Conservation (phyloP, 306 rosid genomes). For the Vigna angularis region DNA sequence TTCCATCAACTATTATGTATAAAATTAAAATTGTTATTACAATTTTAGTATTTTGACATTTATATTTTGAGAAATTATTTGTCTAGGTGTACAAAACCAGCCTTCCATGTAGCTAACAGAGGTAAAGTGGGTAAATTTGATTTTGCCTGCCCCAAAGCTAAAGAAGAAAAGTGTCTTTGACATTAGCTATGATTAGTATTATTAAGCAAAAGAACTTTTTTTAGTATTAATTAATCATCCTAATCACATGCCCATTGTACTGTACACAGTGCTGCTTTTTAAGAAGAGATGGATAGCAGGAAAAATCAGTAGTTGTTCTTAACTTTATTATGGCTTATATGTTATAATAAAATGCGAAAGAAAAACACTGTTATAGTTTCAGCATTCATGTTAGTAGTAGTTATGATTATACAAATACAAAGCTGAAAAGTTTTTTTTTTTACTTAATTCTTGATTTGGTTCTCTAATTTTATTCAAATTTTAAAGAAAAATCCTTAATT, state of each 20-base stretch:
- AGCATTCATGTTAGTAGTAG: too few species aligned
- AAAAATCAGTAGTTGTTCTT: neutral
- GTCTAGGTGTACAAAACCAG: neutral
- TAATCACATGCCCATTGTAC: slow-evolving; percentile 5
- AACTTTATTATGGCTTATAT: too few species aligned
- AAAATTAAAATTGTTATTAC: neutral
- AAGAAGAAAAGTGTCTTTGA: slow-evolving; percentile 37
- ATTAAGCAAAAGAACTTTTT: slow-evolving; percentile 9
- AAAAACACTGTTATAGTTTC: too few species aligned
- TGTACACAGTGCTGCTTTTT: neutral
- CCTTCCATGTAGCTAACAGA: neutral
- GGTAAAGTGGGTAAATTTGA: slow-evolving; percentile 32
- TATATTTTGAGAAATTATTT: neutral
- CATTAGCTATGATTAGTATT: slow-evolving; percentile 8
- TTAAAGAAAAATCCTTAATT: too few species aligned
- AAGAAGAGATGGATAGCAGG: too few species aligned
- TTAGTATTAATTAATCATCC: slow-evolving; percentile 22
- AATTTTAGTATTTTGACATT: neutral
- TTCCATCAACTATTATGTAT: neutral
- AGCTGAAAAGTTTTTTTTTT: too few species aligned
- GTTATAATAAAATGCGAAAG: too few species aligned
- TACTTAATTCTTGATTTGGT: too few species aligned
- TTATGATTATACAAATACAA: too few species aligned
- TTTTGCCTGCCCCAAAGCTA: slow-evolving; percentile 37
- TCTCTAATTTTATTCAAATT: too few species aligned